Conservation (phyloP, 129 eudicot genomes). For the Arctium minus region DNA sequence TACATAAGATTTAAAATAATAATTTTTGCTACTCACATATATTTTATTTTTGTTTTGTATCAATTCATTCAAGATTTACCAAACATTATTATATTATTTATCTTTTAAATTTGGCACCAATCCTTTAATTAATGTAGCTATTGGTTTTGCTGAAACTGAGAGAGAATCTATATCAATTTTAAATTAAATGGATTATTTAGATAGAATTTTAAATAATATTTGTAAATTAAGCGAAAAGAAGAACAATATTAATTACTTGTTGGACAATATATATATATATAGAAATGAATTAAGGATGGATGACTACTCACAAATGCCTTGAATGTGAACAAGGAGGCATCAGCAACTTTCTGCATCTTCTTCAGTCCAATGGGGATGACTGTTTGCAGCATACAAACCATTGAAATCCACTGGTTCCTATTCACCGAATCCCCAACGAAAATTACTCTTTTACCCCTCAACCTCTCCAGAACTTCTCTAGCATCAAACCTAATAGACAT, state of each 20-base stretch:
- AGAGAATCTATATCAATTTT: neutral
- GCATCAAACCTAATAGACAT: conserved; percentile 37
- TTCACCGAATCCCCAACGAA: conserved; percentile 55
- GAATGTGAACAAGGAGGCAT: conserved; percentile 48
- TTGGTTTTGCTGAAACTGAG: neutral
- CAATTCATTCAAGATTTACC: neutral
- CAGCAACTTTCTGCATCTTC: conserved; percentile 26
- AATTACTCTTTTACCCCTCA: conserved; percentile 43
- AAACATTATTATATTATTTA: neutral
- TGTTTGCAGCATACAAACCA: conserved; percentile 46
- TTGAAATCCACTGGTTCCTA: conserved; percentile 56
- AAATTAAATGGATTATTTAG: neutral
- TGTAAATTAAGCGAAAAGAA: neutral
- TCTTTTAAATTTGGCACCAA: neutral
- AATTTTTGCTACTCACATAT: neutral
- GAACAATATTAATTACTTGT: neutral
- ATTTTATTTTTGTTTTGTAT: neutral
- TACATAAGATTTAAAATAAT: neutral
- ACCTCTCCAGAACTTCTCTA: conserved; percentile 36
- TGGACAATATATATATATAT: neutral
- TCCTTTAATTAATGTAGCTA: neutral
- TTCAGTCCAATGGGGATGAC: conserved; percentile 32
- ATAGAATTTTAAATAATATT: neutral
- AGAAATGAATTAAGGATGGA: neutral
- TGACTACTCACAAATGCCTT: conserved; percentile 43